Base-by-base conservation (phyloP, 108 stramenopile species). In the Poteriospumella lacustris region DNA sequence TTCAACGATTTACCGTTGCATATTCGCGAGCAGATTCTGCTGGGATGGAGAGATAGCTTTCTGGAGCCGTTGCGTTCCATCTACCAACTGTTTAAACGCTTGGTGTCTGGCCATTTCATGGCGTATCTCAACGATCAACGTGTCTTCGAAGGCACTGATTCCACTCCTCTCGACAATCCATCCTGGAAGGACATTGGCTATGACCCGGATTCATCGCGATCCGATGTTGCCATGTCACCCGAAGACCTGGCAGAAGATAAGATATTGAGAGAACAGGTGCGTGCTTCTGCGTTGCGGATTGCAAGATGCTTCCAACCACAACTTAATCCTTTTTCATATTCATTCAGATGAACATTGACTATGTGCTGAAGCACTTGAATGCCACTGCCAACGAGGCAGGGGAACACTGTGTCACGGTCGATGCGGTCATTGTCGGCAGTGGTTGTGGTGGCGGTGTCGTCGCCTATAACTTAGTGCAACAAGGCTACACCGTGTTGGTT, bases 351-450 rank as follows among this genome's bases (percentile, higher is more conserved):
- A 36, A 15, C 28, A 68, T 12, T 68, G 15, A 39, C 15, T 39
- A 15, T 39, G 19, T 68, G 19, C 64, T 40, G 28, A 19, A 39
- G 64, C 64, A 36, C 24, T 40, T 19, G 39, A 36, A 36, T 15
- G 39, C 38, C 15, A 68, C 64, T 19, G 39, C 19, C 24, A 39
- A 19, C 19, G 19, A 19, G 64, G 19, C 36, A 19, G 19, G 28
- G 36, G 36, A 15, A 39, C 28, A 39, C 19, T 19, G 24, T 68
- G 42, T 56, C 5, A 5, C 3, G 9, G 60, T 33, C 43, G 88
- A 89, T 59, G 84, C 86, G 2, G 83, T 89, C 12, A 80, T 89
- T 42, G 85, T 89, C 5, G 88, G 88, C 26, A 87, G 86, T 3
- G 88, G 88, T 26, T 72, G 82, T 1, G 87, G 85, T 15, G 87